Base-by-base conservation (phyloP, 345 rosid genomes). In the Turnera subulata region DNA sequence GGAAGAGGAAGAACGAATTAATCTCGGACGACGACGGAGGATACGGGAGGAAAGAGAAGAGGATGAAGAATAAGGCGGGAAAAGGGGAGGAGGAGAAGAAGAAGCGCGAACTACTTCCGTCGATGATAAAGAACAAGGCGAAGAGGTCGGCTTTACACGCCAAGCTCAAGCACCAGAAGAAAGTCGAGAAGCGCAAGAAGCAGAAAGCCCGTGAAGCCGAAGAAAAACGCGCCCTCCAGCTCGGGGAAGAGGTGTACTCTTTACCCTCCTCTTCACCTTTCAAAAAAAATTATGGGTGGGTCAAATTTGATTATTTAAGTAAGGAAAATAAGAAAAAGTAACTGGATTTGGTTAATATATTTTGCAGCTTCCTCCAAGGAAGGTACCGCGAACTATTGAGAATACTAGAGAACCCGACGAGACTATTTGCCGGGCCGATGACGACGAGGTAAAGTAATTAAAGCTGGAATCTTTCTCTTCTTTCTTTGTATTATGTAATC, bases 61-160 rank as follows among this genome's bases (percentile, higher is more conserved):
- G 46, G 17, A 63, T 55, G 77, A 75, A 75, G 55, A 70, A 76
- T 73, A 79, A 19, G 49, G 39, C 39, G 44, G 33, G 14, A 25
- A 38, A 16, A 33, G 43, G 12, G 21, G 26, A 18, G 48, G 54
- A 7, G 63, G 63, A 52, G 50, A 57, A 49, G 42, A 55, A 72
- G 72, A 56, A n/a, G n/a, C n/a, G 43, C 40, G 85, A 79, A 70
- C 62, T 89, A 35, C 87, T 86, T 17, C 98, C 96, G 1, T 89
- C 96, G 13, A 84, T 78, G 91, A 84, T 92, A 25, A 92, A 82
- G 76, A 89, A 84, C 84, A 92, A 92, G 72, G 96, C 84, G 55
- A 89, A 87, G 86, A 84, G 98, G 65, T 80, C 95, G 2, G 79
- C 64, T 6, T 83, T 82, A 0, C 90, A 89, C 64, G 83, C 95